Conservation (phyloP, 2,329 filamentous ascomycete species). For the Didymella segeticola region DNA sequence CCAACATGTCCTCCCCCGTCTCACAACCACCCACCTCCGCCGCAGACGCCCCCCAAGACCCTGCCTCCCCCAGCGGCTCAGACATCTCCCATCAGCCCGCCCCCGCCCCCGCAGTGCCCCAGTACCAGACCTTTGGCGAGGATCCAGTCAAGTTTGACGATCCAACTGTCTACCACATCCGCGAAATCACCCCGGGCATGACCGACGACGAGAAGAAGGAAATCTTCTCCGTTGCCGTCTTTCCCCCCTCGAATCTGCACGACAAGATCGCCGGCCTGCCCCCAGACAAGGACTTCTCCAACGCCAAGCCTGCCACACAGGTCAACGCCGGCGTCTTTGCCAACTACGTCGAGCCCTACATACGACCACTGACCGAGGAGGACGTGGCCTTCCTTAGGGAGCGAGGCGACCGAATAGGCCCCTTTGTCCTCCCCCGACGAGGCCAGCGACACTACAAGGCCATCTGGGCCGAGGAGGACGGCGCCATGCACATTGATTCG, state of each 20-base stretch:
- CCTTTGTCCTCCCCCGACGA: conserved; percentile 85
- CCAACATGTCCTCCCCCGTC: conserved; percentile 49
- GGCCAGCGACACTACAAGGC: conserved; percentile 88
- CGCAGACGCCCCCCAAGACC: conserved; percentile 67
- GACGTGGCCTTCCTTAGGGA: conserved; percentile 93
- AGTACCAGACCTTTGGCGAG: conserved; percentile 88
- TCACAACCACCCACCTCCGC: conserved; percentile 54
- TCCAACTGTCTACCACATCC: conserved; percentile 93
- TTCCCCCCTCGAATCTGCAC: conserved; percentile 79
- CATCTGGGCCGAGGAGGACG: conserved; percentile 94
- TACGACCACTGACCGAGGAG: conserved; percentile 87
- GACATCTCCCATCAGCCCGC: conserved; percentile 65
- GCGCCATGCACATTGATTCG: conserved; percentile 74
- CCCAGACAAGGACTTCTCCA: conserved; percentile 95
- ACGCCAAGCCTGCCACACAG: conserved; percentile 89
- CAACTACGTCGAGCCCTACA: conserved; percentile 91
- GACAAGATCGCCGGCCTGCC: conserved; percentile 88
- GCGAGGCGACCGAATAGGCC: conserved; percentile 78
- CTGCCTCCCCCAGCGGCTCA: conserved; percentile 66
- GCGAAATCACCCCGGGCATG: conserved; percentile 75
- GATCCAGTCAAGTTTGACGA: conserved; percentile 91
- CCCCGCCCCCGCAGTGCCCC: conserved; percentile 67
- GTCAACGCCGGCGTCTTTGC: conserved; percentile 93
- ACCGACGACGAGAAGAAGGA: conserved; percentile 82
- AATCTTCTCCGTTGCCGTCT: conserved; percentile 86